These are phyloP conservation scores for Platismatia glauca DNA, from an alignment of 495 filamentous ascomycete species.

Conservation along the genomic window DNA sequence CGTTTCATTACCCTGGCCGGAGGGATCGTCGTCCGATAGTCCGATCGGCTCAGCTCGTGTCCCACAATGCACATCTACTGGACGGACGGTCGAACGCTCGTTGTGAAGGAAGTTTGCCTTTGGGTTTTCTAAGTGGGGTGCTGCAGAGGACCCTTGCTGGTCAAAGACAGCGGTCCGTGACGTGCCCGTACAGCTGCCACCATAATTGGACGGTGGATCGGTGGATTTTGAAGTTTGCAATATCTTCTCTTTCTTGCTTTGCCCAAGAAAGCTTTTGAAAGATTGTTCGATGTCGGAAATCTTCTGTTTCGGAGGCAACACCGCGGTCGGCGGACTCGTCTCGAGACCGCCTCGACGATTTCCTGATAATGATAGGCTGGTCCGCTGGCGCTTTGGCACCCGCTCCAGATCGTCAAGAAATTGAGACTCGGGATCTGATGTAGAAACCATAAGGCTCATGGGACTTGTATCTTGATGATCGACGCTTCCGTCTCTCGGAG, in stretches of 20 bases:
- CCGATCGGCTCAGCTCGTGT: conserved; percentile 12
- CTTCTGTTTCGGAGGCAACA: background rate
- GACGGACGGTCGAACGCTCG: background rate
- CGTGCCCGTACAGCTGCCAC: background rate
- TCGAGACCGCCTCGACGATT: background rate
- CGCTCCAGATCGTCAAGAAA: background rate
- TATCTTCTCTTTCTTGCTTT: background rate
- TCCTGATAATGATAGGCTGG: background rate
- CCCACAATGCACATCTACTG: background rate
- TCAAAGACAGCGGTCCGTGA: background rate
- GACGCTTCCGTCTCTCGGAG: background rate
- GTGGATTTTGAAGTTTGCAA: background rate
- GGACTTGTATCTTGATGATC: background rate
- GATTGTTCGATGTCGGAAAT: background rate
- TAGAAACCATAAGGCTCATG: background rate
- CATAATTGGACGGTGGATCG: background rate
- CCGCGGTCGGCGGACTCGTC: background rate
- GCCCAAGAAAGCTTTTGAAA: background rate
- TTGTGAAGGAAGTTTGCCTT: background rate
- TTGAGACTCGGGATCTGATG: background rate
- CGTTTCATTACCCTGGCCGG: background rate
- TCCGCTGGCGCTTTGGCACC: conserved; percentile 1
- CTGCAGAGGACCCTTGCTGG: background rate
- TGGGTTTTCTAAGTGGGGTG: background rate
- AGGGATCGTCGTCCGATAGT: conserved; percentile 7